Base-by-base conservation (phyloP, 257 asterid species). In the Gynochthodes officinalis region DNA sequence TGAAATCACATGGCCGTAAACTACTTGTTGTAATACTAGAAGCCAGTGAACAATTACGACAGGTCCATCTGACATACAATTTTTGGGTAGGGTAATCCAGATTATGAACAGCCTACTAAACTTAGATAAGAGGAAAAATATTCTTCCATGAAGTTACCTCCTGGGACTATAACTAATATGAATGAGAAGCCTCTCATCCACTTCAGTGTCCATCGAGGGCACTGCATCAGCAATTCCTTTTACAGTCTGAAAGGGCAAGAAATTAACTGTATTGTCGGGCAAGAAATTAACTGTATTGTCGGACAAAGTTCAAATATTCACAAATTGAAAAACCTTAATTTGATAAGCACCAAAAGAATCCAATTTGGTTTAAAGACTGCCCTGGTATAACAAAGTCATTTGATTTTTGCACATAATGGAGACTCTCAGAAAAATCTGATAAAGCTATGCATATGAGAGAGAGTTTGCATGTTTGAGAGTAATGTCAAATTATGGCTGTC, bases 1-100 rank as follows among this genome's bases (percentile, higher is more conserved):
- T 95, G 76, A 95, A 95, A 83, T 95, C 99, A 89, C 97, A 92
- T 53, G 96, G 99, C 71, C 87, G 81, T 71, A 92, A 84, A 75
- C 87, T 86, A 76, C 87, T 86, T 12, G 96, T 84, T 35, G 98
- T 73, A 53, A 92, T 81, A 81, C 85, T 86, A 73, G 92, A 77
- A 78, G 96, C 83, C 73, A 90, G 76, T 1, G 89, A 84, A 88
- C 96, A 90, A 83, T 79, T 95, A 78, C 96, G 88, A 86, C 97
- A 92, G 49, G 91, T 85, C 98, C 98, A 92, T 82, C 99, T 92
- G 82, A 77, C 77, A 74, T 49, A 71, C 44, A 78, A 70, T 64
- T 39, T 71, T 69, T 21, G 74, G 53, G 39, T 69, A 73, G 60
- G 37, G 49, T n/a, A 77, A 60, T 27, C 77, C 57, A 59, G 64